Evolutionary conservation across 2,329 filamentous ascomycete genomes (phyloP).

Genomic region (Hypoxylon sp.): DNA sequence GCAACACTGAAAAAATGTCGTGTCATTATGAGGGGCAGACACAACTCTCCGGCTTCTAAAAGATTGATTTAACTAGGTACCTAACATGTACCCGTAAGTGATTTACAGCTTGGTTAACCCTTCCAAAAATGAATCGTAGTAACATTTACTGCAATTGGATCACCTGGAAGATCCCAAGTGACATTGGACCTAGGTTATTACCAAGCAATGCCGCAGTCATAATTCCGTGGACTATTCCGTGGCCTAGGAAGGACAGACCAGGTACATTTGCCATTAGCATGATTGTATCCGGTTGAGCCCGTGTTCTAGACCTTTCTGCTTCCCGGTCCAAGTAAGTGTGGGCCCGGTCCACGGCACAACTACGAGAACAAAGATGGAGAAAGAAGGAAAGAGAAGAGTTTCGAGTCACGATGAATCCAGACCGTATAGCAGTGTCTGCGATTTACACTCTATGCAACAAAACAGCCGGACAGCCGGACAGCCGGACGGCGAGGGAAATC

Average conservation of each 20-base stretch:
- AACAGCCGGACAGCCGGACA: background rate
- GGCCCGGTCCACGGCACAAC: background rate
- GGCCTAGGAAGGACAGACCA: background rate
- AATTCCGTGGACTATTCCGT: background rate
- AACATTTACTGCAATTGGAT: background rate
- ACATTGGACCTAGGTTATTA: background rate
- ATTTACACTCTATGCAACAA: background rate
- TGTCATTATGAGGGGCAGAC: no score
- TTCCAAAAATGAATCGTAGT: background rate
- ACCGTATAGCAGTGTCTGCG: background rate
- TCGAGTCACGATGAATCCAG: background rate
- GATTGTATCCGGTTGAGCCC: background rate
- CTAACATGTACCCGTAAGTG: no score
- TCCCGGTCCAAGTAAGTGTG: background rate
- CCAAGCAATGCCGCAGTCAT: background rate
- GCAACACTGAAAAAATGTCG: no score
- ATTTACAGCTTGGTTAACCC: background rate
- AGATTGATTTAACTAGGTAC: no score
- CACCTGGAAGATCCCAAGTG: background rate
- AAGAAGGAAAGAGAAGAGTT: background rate
- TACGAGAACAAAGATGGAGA: background rate
- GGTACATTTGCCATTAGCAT: background rate
- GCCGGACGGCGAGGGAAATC: no score
- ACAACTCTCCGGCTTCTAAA: no score
- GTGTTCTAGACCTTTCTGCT: slow-evolving; percentile 14